Evolutionary conservation across 768 basidiomycete genomes (phyloP).

Genomic region (Myochromella boudieri): DNA sequence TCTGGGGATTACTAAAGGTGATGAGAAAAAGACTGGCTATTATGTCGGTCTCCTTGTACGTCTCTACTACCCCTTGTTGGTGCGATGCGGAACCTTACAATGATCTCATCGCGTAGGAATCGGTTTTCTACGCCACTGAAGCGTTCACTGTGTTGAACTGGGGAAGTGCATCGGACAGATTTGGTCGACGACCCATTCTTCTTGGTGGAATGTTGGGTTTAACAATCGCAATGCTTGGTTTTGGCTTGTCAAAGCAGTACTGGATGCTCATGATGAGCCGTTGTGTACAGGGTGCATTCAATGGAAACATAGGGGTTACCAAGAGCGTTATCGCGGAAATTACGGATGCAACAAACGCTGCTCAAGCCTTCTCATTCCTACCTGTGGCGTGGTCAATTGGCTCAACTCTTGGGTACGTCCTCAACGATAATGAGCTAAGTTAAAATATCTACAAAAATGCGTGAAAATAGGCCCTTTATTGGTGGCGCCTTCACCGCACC

Average conservation of each 20-base stretch:
- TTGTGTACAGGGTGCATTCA: slow-evolving; percentile 28
- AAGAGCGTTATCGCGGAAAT: slow-evolving; percentile 32
- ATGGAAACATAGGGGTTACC: slow-evolving; percentile 31
- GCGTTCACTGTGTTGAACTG: slow-evolving; percentile 32
- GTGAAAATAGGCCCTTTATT: slow-evolving; percentile 49
- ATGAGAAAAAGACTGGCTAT: slow-evolving; percentile 39
- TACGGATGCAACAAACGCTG: slow-evolving; percentile 15
- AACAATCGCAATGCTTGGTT: slow-evolving; percentile 27
- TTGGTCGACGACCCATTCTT: slow-evolving; percentile 35
- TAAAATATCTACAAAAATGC: no score
- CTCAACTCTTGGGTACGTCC: slow-evolving; percentile 12
- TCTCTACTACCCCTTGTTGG: slow-evolving; percentile 1
- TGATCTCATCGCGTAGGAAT: slow-evolving; percentile 24
- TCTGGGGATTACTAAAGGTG: slow-evolving; percentile 35
- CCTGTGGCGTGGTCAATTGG: slow-evolving; percentile 18
- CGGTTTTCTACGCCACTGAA: slow-evolving; percentile 33
- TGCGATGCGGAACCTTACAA: not conserved
- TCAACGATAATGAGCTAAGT: no score
- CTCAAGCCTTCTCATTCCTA: slow-evolving; percentile 14
- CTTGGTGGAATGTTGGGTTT: slow-evolving; percentile 33
- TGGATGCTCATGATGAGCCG: slow-evolving; percentile 23
- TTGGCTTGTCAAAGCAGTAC: slow-evolving; percentile 33
- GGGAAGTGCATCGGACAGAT: slow-evolving; percentile 32
- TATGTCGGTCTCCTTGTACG: slow-evolving; percentile 41
- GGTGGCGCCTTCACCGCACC: slow-evolving; percentile 50